phyloP scores from a whole-genome alignment of 116 monocot genomes.

The Trichopus zeylanicus region DNA sequence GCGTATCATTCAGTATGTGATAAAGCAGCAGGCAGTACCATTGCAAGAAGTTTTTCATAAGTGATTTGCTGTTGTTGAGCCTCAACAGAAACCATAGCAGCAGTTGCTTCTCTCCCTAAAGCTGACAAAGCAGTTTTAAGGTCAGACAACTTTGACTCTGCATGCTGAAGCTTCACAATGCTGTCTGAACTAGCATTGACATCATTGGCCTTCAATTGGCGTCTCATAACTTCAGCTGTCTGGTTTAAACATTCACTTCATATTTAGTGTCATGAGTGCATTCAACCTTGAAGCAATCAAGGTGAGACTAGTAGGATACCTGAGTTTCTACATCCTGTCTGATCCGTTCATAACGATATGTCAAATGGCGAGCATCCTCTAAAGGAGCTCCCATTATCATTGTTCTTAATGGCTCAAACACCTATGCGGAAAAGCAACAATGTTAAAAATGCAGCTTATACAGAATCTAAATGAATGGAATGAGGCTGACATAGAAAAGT shows the following conservation, averaged over 20 bases:
- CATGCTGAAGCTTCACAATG: slow-evolving; percentile 55
- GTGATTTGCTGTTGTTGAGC: slow-evolving; percentile 73
- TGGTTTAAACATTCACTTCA: slow-evolving; percentile 16
- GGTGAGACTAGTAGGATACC: slow-evolving; percentile 27
- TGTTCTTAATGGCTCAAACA: slow-evolving; percentile 71
- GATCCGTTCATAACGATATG: slow-evolving; percentile 61
- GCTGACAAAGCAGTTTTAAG: slow-evolving; percentile 55
- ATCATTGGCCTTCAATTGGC: slow-evolving; percentile 68
- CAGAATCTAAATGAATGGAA: not conserved
- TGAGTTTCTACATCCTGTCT: slow-evolving; percentile 85
- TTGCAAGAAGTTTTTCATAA: slow-evolving; percentile 61
- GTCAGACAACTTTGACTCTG: slow-evolving; percentile 76
- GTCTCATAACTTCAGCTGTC: slow-evolving; percentile 72
- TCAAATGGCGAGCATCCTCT: slow-evolving; percentile 94
- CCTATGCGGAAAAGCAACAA: slow-evolving; percentile 23
- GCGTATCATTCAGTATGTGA: not conserved
- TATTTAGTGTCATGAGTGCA: not conserved
- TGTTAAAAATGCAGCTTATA: not conserved
- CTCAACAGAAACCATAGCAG: slow-evolving; percentile 86
- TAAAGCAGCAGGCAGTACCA: slow-evolving; percentile 20
- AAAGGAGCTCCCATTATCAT: slow-evolving; percentile 85
- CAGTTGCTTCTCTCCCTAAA: slow-evolving; percentile 78
- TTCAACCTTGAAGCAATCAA: not conserved
- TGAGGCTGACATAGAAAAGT: not conserved
- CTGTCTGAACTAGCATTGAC: slow-evolving; percentile 36